A percentile compares a stretch with the other conserved stretches of the same genome.
phyloP scores from a whole-genome alignment of 441 rosid species.

The Adansonia gregorii region DNA sequence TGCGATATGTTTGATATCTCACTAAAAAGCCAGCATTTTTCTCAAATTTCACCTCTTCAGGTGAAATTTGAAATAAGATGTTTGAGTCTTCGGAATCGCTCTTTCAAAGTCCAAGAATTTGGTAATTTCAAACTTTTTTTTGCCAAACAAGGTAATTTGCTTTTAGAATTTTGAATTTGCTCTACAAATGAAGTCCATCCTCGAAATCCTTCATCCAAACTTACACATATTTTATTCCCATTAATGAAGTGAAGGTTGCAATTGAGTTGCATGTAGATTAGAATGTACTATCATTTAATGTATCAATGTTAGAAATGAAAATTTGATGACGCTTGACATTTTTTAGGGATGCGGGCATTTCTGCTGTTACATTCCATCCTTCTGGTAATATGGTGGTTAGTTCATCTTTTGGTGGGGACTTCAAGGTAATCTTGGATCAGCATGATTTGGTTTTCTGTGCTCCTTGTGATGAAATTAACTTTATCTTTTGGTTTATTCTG shows the following conservation, averaged over 20 bases:
- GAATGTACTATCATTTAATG: neutral
- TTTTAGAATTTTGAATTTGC: neutral
- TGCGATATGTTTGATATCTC: neutral
- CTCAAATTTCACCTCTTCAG: neutral
- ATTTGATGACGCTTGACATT: conserved; percentile 18
- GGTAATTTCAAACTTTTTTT: neutral
- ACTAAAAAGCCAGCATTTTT: neutral
- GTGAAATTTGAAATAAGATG: neutral
- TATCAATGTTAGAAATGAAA: neutral
- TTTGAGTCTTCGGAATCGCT: neutral
- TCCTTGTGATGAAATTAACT: conserved; percentile 12
- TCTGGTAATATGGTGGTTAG: conserved; percentile 73
- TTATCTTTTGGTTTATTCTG: conserved; percentile 13
- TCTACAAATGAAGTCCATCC: neutral
- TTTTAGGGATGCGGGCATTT: conserved; percentile 75
- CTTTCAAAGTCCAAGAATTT: neutral
- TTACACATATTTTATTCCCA: neutral
- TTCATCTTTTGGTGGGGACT: conserved; percentile 86
- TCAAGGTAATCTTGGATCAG: conserved; percentile 67
- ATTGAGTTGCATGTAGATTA: neutral
- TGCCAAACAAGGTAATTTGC: neutral
- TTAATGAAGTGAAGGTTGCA: neutral
- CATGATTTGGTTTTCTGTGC: conserved; percentile 14
- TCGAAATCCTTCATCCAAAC: neutral
- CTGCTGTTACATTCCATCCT: conserved; percentile 83